Conservation (phyloP, 305 asterid species). For the Fraxinus ornus region DNA sequence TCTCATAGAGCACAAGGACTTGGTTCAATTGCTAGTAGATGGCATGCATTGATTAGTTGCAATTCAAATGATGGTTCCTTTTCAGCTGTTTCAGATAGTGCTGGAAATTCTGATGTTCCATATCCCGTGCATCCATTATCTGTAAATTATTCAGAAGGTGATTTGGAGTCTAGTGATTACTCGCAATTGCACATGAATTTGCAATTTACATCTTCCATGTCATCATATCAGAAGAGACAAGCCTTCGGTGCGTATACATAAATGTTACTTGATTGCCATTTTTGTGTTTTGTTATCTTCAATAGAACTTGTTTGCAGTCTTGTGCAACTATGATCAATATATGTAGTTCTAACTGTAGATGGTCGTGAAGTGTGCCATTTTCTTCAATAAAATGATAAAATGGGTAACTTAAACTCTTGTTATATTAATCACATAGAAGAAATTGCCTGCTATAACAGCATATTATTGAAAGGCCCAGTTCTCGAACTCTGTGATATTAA, state of each 20-base stretch:
- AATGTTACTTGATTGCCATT: neutral
- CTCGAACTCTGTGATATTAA: neutral
- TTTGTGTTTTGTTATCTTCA: neutral
- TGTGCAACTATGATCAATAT: neutral
- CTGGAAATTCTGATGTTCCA: conserved; percentile 39
- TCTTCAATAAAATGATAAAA: neutral
- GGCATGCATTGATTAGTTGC: conserved; percentile 73
- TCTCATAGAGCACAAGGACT: conserved; percentile 82
- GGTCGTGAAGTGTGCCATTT: neutral
- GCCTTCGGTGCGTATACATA: conserved; percentile 57
- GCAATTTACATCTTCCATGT: conserved; percentile 39
- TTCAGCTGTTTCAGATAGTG: conserved; percentile 35
- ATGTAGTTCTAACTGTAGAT: neutral
- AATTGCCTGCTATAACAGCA: neutral
- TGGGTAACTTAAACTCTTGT: neutral
- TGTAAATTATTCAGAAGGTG: conserved; percentile 59
- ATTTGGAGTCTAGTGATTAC: conserved; percentile 60
- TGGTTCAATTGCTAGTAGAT: conserved; percentile 72
- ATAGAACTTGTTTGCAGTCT: neutral
- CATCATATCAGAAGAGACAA: conserved; percentile 67
- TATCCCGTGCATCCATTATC: conserved; percentile 27
- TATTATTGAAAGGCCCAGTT: neutral
- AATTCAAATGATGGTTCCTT: conserved; percentile 43
- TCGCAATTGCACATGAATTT: conserved; percentile 34
- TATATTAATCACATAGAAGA: neutral